These are phyloP conservation scores for Shiraia sp. DNA, from an alignment of 2,329 filamentous ascomycete species.

Conservation along the genomic window DNA sequence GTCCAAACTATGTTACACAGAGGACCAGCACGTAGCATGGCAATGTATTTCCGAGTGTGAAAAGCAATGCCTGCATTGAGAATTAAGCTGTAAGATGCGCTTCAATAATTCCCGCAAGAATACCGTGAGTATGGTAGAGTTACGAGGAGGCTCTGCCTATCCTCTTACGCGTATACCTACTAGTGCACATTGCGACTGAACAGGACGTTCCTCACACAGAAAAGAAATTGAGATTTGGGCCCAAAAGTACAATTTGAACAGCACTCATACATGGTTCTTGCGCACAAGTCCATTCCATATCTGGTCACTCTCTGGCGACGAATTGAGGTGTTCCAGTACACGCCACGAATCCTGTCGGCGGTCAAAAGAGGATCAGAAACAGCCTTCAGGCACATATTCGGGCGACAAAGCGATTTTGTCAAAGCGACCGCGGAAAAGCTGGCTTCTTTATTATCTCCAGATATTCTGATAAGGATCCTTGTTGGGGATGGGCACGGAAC, in stretches of 20 bases:
- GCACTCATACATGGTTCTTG: no score
- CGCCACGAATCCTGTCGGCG: conserved; percentile 6
- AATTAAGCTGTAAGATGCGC: no score
- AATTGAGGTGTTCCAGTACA: conserved; percentile 1
- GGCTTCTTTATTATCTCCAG: conserved; percentile 28
- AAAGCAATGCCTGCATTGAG: no score
- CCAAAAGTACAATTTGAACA: no score
- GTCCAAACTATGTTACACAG: neutral
- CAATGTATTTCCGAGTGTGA: neutral
- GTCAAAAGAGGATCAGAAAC: conserved; percentile 2
- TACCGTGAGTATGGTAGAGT: conserved; percentile 2
- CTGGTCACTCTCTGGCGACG: neutral
- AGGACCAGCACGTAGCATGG: neutral
- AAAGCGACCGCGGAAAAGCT: conserved; percentile 40
- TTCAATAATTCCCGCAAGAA: neutral
- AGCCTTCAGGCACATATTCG: conserved; percentile 2
- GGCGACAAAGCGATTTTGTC: conserved; percentile 28
- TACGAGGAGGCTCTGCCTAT: conserved; percentile 4
- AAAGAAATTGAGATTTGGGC: no score
- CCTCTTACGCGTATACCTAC: neutral
- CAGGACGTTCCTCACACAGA: neutral
- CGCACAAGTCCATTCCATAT: neutral
- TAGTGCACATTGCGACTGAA: neutral
- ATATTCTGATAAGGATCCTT: conserved; percentile 34
- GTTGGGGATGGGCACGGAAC: conserved; percentile 16